Evolutionary conservation across 2,329 filamentous ascomycete species (phyloP).

Genomic region (Pestalotiopsis sp.): DNA sequence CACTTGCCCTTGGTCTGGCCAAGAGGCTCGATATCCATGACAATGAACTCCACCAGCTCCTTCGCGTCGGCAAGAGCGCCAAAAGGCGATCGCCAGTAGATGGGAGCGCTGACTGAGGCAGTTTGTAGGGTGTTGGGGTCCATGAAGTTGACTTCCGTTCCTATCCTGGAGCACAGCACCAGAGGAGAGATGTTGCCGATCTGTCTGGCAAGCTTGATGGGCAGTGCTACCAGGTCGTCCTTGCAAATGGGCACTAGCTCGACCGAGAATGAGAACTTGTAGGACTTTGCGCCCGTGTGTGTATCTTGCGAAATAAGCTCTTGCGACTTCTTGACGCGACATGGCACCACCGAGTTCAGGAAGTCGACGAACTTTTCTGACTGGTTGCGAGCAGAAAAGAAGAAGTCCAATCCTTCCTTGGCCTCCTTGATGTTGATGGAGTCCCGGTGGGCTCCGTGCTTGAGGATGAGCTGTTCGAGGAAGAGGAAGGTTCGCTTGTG

Average conservation of each 20-base stretch:
- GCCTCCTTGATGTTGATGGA: slow-evolving; percentile 98
- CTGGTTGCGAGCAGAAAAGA: slow-evolving; percentile 85
- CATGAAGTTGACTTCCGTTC: slow-evolving; percentile 85
- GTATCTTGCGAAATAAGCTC: slow-evolving; percentile 92
- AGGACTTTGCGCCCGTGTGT: slow-evolving; percentile 87
- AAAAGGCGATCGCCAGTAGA: slow-evolving; percentile 94
- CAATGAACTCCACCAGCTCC: slow-evolving; percentile 87
- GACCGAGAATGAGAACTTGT: slow-evolving; percentile 91
- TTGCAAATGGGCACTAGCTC: slow-evolving; percentile 95
- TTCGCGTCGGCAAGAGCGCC: slow-evolving; percentile 79
- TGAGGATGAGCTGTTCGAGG: slow-evolving; percentile 93
- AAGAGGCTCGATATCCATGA: slow-evolving; percentile 89
- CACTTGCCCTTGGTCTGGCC: slow-evolving; percentile 79
- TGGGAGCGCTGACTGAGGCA: slow-evolving; percentile 76
- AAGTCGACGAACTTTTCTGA: slow-evolving; percentile 94
- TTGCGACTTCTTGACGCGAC: slow-evolving; percentile 81
- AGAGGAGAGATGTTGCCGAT: slow-evolving; percentile 88
- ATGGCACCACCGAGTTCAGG: slow-evolving; percentile 77
- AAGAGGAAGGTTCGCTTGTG: slow-evolving; percentile 79
- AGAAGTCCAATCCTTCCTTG: slow-evolving; percentile 95
- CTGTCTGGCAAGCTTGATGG: slow-evolving; percentile 84
- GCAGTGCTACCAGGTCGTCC: slow-evolving; percentile 93
- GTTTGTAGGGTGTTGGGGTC: slow-evolving; percentile 92
- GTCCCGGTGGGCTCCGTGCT: slow-evolving; percentile 87
- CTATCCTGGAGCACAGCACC: slow-evolving; percentile 83